Percentiles rank a stretch among this genome's conserved stretches.
Evolutionary conservation across 306 rosid genomes (phyloP).

Genomic region (Casuarina cunninghamiana): DNA sequence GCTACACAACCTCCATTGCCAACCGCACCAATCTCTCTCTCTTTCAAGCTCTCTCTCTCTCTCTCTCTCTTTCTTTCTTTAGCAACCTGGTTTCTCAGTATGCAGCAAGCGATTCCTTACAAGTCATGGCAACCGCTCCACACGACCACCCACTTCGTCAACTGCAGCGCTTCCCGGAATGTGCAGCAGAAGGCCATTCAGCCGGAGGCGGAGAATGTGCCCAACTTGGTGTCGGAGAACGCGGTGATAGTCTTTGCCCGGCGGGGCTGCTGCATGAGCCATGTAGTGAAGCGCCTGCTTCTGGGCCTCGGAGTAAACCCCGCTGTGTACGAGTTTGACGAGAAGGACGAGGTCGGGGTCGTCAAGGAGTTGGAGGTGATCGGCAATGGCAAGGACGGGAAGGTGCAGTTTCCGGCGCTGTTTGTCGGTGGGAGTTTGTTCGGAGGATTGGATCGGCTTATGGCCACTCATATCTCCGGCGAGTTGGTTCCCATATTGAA

Average conservation of each 20-base stretch:
- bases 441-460: slow-evolving; percentile 63
- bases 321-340: slow-evolving; percentile 52
- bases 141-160: slow-evolving; percentile 11
- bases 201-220: neutral
- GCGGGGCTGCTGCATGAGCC: slow-evolving; percentile 68
- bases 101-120: slow-evolving; percentile 82
- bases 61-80: neutral
- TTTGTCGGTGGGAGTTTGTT: slow-evolving; percentile 59
- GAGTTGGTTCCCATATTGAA: slow-evolving; percentile 64
- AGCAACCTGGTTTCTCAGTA: neutral
- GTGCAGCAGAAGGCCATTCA: too few species aligned
- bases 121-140: slow-evolving; percentile 47
- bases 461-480: slow-evolving; percentile 72
- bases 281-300: slow-evolving; percentile 58
- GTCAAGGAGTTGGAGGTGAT: slow-evolving; percentile 37
- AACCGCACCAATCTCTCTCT: neutral
- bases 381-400: neutral
- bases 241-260: slow-evolving; percentile 53
- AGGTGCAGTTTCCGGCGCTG: slow-evolving; percentile 52
- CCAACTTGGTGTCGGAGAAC: slow-evolving; percentile 46
- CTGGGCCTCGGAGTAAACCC: slow-evolving; percentile 62
- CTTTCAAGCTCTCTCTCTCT: neutral
- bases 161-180: too few species aligned
- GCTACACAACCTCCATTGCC: neutral
- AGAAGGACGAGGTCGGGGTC: slow-evolving; percentile 42